Evolutionary conservation across 768 basidiomycete species (phyloP).

Genomic region (Tricholoma matsutake): DNA sequence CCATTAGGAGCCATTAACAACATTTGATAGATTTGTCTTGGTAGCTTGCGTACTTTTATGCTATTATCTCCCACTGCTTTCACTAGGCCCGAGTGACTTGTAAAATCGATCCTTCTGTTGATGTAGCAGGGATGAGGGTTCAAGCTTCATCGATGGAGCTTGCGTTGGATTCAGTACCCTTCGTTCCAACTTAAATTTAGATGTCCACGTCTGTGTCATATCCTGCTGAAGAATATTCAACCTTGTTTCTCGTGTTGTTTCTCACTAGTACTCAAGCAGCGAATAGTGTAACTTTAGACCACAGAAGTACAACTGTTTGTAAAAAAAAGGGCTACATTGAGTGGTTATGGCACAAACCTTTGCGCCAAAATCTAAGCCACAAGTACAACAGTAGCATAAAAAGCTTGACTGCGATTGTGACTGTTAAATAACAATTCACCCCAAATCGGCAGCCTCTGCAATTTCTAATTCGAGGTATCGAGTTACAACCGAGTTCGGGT

Average conservation of each 20-base stretch:
- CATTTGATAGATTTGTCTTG: constrained; percentile 30
- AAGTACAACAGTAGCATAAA: not conserved
- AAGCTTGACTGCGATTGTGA: not conserved
- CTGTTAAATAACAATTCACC: not conserved
- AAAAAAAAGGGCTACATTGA: not conserved
- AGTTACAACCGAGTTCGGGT: constrained; percentile 33
- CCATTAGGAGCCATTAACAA: not conserved
- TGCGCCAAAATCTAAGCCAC: too few relatives aligned
- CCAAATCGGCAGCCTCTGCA: constrained; percentile 19
- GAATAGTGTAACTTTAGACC: not conserved
- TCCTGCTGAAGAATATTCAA: too few relatives aligned
- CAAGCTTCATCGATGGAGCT: too few relatives aligned
- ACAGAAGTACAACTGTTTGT: not conserved
- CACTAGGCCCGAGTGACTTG: not conserved
- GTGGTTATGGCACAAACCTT: not conserved
- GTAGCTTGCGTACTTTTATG: constrained; percentile 16
- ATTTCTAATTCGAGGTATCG: constrained; percentile 52
- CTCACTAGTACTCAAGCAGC: not conserved
- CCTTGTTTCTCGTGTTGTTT: too few relatives aligned
- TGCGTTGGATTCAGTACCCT: too few relatives aligned
- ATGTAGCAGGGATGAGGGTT: too few relatives aligned
- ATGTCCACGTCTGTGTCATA: too few relatives aligned
- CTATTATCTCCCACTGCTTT: not conserved
- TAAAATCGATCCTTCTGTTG: too few relatives aligned
- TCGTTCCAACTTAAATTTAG: too few relatives aligned